phyloP scores from a whole-genome alignment of 176 grass and related monocot species.

The Rhipidocladum racemiflorum region DNA sequence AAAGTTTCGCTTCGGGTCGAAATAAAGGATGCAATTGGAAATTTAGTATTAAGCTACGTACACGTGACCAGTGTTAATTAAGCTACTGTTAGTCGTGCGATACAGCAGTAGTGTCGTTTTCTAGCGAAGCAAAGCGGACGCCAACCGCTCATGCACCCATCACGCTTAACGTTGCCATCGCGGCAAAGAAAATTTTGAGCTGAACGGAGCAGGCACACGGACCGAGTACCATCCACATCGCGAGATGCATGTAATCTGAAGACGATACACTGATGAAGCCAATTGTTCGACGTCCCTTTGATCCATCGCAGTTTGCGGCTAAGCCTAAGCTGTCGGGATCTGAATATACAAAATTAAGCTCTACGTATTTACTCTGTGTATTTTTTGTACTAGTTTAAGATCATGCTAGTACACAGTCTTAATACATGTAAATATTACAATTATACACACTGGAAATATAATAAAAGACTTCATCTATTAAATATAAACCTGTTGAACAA shows the following conservation, averaged over 20 bases:
- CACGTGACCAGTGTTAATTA: slow-evolving; percentile 19
- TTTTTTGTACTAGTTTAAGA: too few relatives aligned
- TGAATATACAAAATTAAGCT: too few relatives aligned
- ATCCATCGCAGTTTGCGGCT: not conserved
- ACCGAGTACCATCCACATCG: slow-evolving; percentile 10
- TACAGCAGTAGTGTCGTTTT: not conserved
- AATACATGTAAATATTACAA: too few relatives aligned
- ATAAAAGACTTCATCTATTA: too few relatives aligned
- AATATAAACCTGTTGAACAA: too few relatives aligned
- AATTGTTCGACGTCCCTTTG: not conserved
- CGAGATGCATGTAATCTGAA: slow-evolving; percentile 5
- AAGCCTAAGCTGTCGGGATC: not conserved
- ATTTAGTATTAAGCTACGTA: not conserved
- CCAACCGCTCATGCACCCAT: not conserved
- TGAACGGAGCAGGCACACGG: not conserved
- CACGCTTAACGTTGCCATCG: slow-evolving; percentile 3
- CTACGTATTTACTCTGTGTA: too few relatives aligned
- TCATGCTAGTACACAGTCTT: too few relatives aligned
- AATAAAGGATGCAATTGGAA: not conserved
- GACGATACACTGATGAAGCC: not conserved
- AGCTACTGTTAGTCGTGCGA: not conserved
- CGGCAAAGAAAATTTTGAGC: not conserved
- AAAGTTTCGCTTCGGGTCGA: not conserved
- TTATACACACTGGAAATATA: too few relatives aligned
- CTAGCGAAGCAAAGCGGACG: not conserved